Evolutionary conservation across 2,329 filamentous ascomycete genomes (phyloP), one percentile per base, ranked within the genome.

Genomic region (Cercospora beticola): DNA sequence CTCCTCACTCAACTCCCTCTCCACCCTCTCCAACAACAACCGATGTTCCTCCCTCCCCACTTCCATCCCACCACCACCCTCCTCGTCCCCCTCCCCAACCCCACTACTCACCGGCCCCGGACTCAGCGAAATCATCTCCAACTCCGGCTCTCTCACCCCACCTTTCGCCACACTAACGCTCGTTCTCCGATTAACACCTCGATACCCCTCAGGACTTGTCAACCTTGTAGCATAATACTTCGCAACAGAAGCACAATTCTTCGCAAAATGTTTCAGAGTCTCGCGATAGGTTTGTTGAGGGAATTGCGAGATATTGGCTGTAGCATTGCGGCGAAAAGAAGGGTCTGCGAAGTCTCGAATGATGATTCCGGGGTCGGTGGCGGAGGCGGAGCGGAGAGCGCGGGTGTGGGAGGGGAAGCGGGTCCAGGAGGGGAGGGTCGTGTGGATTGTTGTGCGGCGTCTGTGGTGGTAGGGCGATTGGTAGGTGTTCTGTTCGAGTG

Each of bases 341-440:
- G 46, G 62, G 12, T 57, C 43, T 6, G 69, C 70, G 57, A 69
- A 72, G 65, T 70, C 70, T 6, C 63, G 68, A 5, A 66, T 75
- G 14, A 77, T 73, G 26, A 84, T 68, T 59, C 85, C 82, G 1
- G 68, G 40, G 23, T 74, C 74, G 0, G 80, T 77, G 4, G 82
- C 82, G 54, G 81, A 81, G 10, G 75, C 74, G 30, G 78, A 78
- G 12, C 83, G 80, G 30, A 79, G 75, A 1, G 73, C 70, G n/a
- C 82, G 81, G 5, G 79, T 82, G 66, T 85, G 82, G 5, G 81
- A 83, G 0, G 83, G 82, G 52, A 81, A 85, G 2, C 80, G 78
- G 28, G 81, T 78, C 83, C 83, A 85, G 2, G 82, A 76, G n/a
- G 67, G 62, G 6, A 76, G 71, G 3, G 71, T 69, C 4, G 74